Conservation (phyloP, 2,329 filamentous ascomycete species). For the Cladophialophora yegresii region DNA sequence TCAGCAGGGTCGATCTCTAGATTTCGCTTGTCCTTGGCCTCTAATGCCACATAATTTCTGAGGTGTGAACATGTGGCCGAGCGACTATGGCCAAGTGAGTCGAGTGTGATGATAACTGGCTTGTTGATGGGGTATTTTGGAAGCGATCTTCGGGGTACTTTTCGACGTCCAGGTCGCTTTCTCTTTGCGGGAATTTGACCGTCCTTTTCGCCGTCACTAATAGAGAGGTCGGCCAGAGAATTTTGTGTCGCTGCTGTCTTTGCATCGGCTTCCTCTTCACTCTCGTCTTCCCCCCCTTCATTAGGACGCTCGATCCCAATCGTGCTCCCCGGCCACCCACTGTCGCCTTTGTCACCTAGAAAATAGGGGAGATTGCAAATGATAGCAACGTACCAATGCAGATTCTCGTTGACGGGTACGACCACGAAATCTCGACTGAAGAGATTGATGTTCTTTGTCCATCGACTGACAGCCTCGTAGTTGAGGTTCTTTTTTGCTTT, state of each 20-base stretch:
- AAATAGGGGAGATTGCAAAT: slow-evolving; percentile 72
- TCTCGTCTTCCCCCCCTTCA: slow-evolving; percentile 3
- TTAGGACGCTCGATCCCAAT: slow-evolving; percentile 5
- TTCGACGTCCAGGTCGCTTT: slow-evolving; percentile 31
- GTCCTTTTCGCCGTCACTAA: slow-evolving; percentile 23
- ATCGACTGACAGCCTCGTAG: slow-evolving; percentile 80
- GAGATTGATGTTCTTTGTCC: slow-evolving; percentile 84
- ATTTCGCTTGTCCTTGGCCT: slow-evolving; percentile 63
- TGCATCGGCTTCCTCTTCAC: neutral
- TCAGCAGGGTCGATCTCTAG: slow-evolving; percentile 45
- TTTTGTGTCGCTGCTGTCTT: slow-evolving; percentile 25
- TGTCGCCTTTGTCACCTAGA: slow-evolving; percentile 16
- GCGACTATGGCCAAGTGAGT: slow-evolving; percentile 73
- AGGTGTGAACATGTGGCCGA: slow-evolving; percentile 62
- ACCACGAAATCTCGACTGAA: slow-evolving; percentile 86
- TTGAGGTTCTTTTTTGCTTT: slow-evolving; percentile 65
- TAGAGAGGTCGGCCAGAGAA: slow-evolving; percentile 21
- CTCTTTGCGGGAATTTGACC: slow-evolving; percentile 24
- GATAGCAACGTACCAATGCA: slow-evolving; percentile 93
- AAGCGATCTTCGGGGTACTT: slow-evolving; percentile 38
- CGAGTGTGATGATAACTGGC: slow-evolving; percentile 79
- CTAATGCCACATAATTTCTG: slow-evolving; percentile 73
- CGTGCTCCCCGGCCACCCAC: slow-evolving; percentile 25
- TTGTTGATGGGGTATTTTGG: slow-evolving; percentile 55
- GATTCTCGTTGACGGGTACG: slow-evolving; percentile 83